Base-by-base conservation (phyloP, 78 protist genomes). In the Cyanophora paradoxa region DNA sequence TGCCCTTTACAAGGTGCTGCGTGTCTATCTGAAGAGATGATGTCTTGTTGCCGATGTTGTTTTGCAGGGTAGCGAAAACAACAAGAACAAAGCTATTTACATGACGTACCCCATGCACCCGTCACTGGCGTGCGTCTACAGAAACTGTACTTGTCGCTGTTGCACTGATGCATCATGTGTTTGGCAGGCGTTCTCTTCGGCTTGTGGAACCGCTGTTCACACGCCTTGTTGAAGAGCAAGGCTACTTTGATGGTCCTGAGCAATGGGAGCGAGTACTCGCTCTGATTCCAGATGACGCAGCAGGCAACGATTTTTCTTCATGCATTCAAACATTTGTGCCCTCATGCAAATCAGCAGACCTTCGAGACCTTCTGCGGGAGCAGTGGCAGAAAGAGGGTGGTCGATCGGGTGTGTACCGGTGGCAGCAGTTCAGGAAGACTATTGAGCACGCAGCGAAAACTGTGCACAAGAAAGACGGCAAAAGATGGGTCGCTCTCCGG, bases 151-250 rank as follows among this genome's bases (percentile, higher is more conserved):
- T n/a, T n/a, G n/a, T n/a, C n/a, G n/a, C n/a, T n/a, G n/a, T n/a
- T n/a, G n/a, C n/a, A n/a, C n/a, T n/a, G n/a, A n/a, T n/a, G n/a
- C n/a, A n/a, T n/a, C n/a, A n/a, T n/a, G n/a, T n/a, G n/a, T n/a
- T n/a, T n/a, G n/a, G n/a, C n/a, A n/a, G n/a, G n/a, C n/a, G n/a
- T n/a, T n/a, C n/a, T n/a, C n/a, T n/a, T n/a, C n/a, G n/a, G n/a
- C n/a, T n/a, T n/a, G n/a, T n/a, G n/a, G n/a, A n/a, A n/a, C n/a
- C n/a, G n/a, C n/a, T n/a, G n/a, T n/a, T n/a, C n/a, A n/a, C n/a
- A n/a, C n/a, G n/a, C n/a, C 20, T 56, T 6, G 19, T 87, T 28
- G 33, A 82, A 20, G 40, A 39, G 14, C 52, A 44, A 44, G 52
- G 52, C n/a, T 13, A 16, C 13, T 13, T 44, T 44, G 13, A 44